These are phyloP conservation scores for Ustilago vetiveriae DNA, from an alignment of 1,284 basidiomycete genomes.

Conservation along the genomic window DNA sequence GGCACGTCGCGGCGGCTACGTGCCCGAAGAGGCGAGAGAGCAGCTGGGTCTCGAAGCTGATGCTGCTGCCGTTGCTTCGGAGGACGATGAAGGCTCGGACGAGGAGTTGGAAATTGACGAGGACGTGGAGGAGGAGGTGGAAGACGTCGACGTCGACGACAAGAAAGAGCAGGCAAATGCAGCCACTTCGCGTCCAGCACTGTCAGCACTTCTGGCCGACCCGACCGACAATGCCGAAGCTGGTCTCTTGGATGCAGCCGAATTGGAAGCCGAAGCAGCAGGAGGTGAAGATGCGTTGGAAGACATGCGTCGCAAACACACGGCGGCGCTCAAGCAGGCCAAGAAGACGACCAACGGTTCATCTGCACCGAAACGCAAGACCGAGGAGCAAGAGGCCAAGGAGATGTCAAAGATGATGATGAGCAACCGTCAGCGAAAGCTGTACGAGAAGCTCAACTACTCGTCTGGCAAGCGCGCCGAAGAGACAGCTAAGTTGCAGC, in stretches of 20 bases:
- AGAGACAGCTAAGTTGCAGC: constrained; percentile 71
- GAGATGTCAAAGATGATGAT: constrained; percentile 94
- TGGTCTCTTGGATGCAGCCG: constrained; percentile 83
- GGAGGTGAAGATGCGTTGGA: constrained; percentile 86
- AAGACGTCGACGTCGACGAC: constrained; percentile 63
- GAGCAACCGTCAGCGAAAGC: constrained; percentile 93
- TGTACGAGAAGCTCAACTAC: constrained; percentile 95
- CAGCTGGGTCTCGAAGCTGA: constrained; percentile 69
- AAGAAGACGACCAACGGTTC: constrained; percentile 48
- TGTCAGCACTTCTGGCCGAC: constrained; percentile 71
- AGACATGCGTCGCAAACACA: constrained; percentile 71
- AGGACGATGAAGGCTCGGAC: constrained; percentile 55
- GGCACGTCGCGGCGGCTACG: constrained; percentile 68
- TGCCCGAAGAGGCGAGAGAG: constrained; percentile 67
- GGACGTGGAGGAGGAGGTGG: constrained; percentile 68
- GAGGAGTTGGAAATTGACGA: constrained; percentile 63
- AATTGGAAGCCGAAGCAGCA: constrained; percentile 89
- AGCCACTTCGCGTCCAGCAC: constrained; percentile 40
- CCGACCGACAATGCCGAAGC: constrained; percentile 73
- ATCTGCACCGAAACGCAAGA: constrained; percentile 63
- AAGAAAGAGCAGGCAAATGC: constrained; percentile 17
- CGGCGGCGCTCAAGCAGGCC: constrained; percentile 53
- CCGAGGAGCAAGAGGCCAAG: constrained; percentile 76
- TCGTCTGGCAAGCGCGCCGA: constrained; percentile 80
- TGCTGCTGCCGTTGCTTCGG: constrained; percentile 74